Percentiles rank a stretch among this genome's conserved stretches.
Evolutionary conservation across 2,329 filamentous ascomycete species (phyloP).

Genomic region (Thelonectria blattea): DNA sequence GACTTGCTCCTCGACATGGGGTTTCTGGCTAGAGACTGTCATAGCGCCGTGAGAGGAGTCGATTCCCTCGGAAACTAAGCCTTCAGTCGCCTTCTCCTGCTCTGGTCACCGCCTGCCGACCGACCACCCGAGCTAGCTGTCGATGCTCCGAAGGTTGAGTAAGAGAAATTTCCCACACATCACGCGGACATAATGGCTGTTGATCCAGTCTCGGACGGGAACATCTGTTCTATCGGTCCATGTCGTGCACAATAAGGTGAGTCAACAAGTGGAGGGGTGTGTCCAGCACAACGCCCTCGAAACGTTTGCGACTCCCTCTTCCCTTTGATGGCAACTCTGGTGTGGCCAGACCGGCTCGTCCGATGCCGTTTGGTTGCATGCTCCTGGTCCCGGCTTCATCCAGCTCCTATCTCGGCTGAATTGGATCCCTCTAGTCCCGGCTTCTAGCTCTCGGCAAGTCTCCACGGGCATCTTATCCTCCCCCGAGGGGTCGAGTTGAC

Average conservation of each 20-base stretch:
- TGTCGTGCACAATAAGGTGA: constrained; percentile 1
- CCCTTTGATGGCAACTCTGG: neutral
- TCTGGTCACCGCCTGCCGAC: neutral
- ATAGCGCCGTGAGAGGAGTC: neutral
- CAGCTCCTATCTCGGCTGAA: constrained; percentile 9
- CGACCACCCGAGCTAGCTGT: constrained; percentile 8
- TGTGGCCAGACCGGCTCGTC: no score
- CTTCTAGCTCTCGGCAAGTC: neutral
- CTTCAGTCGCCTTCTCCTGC: neutral
- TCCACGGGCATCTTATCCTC: neutral
- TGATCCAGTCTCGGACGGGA: neutral
- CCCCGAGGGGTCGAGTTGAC: neutral
- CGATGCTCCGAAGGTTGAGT: constrained; percentile 7
- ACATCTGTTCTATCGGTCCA: neutral
- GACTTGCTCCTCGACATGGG: constrained; percentile 4
- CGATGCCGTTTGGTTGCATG: neutral
- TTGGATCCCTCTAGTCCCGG: constrained; percentile 3
- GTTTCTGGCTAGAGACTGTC: neutral
- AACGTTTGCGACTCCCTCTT: neutral
- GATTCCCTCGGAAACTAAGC: neutral
- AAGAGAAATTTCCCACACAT: constrained; percentile 2
- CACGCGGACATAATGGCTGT: neutral
- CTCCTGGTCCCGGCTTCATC: constrained; percentile 3
- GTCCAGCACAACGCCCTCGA: constrained; percentile 1
- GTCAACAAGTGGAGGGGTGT: constrained; percentile 7